Evolutionary conservation across 805 yeast genomes (phyloP).

Genomic region (Candida dajiaensis): DNA sequence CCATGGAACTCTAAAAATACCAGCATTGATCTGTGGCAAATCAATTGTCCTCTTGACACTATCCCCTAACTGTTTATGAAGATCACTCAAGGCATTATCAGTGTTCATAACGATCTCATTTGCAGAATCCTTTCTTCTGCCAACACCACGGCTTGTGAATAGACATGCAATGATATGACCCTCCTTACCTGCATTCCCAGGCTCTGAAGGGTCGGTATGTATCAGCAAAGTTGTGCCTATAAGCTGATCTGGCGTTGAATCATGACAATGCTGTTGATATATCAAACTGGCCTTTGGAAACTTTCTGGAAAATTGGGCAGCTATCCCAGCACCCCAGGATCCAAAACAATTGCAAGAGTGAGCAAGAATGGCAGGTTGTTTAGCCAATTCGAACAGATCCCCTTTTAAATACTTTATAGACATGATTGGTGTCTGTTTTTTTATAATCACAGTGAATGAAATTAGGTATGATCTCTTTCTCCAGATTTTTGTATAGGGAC

Average conservation of each 20-base stretch:
- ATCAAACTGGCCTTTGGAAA: conserved; percentile 52
- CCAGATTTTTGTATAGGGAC: background rate
- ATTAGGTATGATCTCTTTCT: too few relatives aligned
- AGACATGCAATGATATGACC: conserved; percentile 47
- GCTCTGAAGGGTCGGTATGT: conserved; percentile 27
- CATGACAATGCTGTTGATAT: conserved; percentile 31
- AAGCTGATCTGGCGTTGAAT: conserved; percentile 26
- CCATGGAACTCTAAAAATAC: conserved; percentile 81
- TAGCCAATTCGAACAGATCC: conserved; percentile 41
- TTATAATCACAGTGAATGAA: too few relatives aligned
- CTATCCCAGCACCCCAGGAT: conserved; percentile 83
- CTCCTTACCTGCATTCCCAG: conserved; percentile 25
- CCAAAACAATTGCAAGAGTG: conserved; percentile 82
- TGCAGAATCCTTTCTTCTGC: conserved; percentile 34
- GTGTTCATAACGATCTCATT: conserved; percentile 48
- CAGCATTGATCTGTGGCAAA: conserved; percentile 79
- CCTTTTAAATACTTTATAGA: conserved; percentile 43
- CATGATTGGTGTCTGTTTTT: background rate
- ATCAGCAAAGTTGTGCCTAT: conserved; percentile 53
- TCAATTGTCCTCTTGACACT: conserved; percentile 29
- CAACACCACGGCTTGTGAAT: conserved; percentile 61
- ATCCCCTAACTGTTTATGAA: conserved; percentile 32
- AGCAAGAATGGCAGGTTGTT: conserved; percentile 44
- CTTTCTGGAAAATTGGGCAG: conserved; percentile 44
- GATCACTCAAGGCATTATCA: conserved; percentile 38